A percentile compares a stretch with the other conserved stretches of the same genome.
These are phyloP conservation scores for Groenewaldozyma auringiensis DNA, from an alignment of 1,139 yeast species.

Conservation along the genomic window DNA sequence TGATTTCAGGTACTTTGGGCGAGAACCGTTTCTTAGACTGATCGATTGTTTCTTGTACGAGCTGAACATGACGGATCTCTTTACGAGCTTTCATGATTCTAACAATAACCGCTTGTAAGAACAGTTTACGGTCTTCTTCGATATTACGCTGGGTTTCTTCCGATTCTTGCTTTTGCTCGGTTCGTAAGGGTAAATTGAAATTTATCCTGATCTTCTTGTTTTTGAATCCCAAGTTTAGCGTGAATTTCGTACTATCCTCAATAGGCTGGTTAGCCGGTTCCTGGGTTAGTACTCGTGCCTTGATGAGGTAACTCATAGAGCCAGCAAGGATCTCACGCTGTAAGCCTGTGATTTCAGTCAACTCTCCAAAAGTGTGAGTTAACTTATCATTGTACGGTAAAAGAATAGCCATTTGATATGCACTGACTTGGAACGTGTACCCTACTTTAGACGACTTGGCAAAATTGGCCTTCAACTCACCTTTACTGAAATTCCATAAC, in stretches of 20 bases:
- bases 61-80: slow-evolving; percentile 64
- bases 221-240: slow-evolving; percentile 73
- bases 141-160: slow-evolving; percentile 81
- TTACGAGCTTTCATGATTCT: slow-evolving; percentile 95
- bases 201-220: slow-evolving; percentile 80
- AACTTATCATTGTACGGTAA: slow-evolving; percentile 66
- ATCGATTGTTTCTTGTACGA: slow-evolving; percentile 82
- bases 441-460: slow-evolving; percentile 64
- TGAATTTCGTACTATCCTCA: slow-evolving; percentile 44
- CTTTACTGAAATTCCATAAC: slow-evolving; percentile 94
- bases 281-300: slow-evolving; percentile 67
- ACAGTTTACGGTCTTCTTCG: slow-evolving; percentile 78
- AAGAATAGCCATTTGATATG: slow-evolving; percentile 80
- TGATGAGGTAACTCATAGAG: slow-evolving; percentile 70
- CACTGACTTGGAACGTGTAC: slow-evolving; percentile 78
- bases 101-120: slow-evolving; percentile 87
- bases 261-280: slow-evolving; percentile 36
- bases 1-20: slow-evolving; percentile 80
- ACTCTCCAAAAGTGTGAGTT: slow-evolving; percentile 51
- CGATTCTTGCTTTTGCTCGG: slow-evolving; percentile 67
- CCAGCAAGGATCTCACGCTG: slow-evolving; percentile 60
- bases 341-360: slow-evolving; percentile 61
- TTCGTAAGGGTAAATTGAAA: slow-evolving; percentile 74
- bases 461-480: slow-evolving; percentile 85
- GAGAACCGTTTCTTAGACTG: slow-evolving; percentile 79